Base-by-base conservation (phyloP, 352 stramenopile species). In the Globisporangium rhizosaccharum region DNA sequence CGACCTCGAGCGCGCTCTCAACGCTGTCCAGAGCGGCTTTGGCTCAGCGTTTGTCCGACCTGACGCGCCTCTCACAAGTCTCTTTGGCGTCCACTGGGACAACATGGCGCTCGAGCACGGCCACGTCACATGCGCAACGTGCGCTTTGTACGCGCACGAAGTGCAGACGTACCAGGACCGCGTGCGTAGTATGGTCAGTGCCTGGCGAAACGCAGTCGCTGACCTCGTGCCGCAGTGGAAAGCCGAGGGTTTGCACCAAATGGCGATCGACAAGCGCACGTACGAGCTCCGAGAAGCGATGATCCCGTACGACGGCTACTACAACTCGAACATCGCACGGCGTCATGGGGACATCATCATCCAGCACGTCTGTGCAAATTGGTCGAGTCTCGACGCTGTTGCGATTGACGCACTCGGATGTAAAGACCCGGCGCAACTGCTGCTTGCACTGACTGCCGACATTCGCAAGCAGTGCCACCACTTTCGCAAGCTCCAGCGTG, bases 81-180 rank as follows among this genome's bases (percentile, higher is more conserved):
- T 84, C 12, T 84, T 84, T 65, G 74, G 74, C n/a, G 67, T 84
- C n/a, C 74, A 84, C 53, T 84, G 74, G 74, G 74, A 84, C 57
- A 84, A 81, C 20, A 84, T 84, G 74, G 53, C 65, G 26, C 61
- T 80, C 46, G 59, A 39, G 75, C 28, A 17, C 62, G 20, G n/a
- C 51, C 5, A 72, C 70, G 3, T 18, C 63, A 65, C 52, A 63
- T 81, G 18, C 57, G 45, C 81, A 72, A 64, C 71, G 10, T 84
- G 74, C 46, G 60, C 73, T 23, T 45, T 84, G n/a, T 84, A 84
- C 53, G 63, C 61, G 11, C 57, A 73, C n/a, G 70, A 81, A 33
- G 74, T 84, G 54, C 53, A 65, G 18, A 66, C 64, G 45, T 84
- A 84, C 44, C 74, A 84, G 58, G 55, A 52, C 11, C 80, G 70